These are phyloP conservation scores for Fusarium nurragi DNA, from an alignment of 2,329 filamentous ascomycete genomes.

Conservation along the genomic window DNA sequence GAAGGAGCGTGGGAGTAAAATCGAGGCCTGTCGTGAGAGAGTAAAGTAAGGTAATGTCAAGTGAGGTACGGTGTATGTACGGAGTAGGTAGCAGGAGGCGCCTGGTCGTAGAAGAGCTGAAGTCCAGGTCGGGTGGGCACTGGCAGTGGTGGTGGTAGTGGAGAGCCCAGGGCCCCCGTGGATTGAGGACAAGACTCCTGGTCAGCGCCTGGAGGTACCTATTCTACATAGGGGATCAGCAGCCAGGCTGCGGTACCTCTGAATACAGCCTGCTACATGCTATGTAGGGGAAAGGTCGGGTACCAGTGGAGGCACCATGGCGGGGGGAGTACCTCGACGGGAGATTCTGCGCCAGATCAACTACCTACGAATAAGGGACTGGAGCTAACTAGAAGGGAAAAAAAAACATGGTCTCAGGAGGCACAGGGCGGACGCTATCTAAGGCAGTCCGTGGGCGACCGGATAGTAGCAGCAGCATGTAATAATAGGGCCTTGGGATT, in stretches of 20 bases:
- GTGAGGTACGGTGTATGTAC: conserved; percentile 29
- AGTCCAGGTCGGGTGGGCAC: conserved; percentile 24
- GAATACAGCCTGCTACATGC: neutral
- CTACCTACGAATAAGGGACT: conserved; percentile 9
- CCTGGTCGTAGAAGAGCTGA: conserved; percentile 42
- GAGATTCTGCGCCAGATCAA: conserved; percentile 28
- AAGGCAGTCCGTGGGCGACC: conserved; percentile 12
- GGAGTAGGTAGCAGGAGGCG: conserved; percentile 37
- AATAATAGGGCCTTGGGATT: no score
- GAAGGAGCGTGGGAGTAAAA: conserved; percentile 46
- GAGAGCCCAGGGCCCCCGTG: conserved; percentile 20
- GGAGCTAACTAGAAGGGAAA: conserved; percentile 13
- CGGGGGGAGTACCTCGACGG: conserved; percentile 10
- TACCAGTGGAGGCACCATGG: conserved; percentile 24
- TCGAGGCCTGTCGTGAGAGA: conserved; percentile 45
- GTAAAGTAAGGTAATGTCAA: conserved; percentile 31
- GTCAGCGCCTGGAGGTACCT: conserved; percentile 21
- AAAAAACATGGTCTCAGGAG: conserved; percentile 11
- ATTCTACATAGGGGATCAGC: conserved; percentile 27
- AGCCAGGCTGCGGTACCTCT: neutral
- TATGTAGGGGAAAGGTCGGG: conserved; percentile 31
- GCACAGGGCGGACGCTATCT: neutral
- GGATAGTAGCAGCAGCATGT: conserved; percentile 13
- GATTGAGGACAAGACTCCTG: conserved; percentile 12
- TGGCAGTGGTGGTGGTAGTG: conserved; percentile 30